A percentile compares a stretch with the other conserved stretches of the same genome.
Conservation (phyloP, 257 asterid genomes). For the Lycium ferocissimum region DNA sequence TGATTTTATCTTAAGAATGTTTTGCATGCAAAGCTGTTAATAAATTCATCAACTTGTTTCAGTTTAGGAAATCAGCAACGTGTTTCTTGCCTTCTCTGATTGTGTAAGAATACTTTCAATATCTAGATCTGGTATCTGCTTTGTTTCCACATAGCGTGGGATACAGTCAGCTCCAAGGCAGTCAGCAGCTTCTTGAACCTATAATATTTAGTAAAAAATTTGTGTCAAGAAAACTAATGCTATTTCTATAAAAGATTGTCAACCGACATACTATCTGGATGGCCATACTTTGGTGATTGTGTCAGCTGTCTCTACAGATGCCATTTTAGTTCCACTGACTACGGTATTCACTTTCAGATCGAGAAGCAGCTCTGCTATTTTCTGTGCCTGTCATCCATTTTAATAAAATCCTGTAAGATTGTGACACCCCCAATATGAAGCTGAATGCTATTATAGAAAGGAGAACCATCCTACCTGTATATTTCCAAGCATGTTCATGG, state of each 20-base stretch:
- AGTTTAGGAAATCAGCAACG: conserved; percentile 19
- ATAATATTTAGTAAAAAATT: conserved; percentile 29
- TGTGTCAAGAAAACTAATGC: background rate
- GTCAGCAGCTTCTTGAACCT: conserved; percentile 98
- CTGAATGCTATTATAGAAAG: background rate
- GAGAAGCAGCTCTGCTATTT: conserved; percentile 86
- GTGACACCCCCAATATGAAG: background rate
- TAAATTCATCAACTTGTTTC: conserved; percentile 10
- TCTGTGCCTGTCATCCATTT: conserved; percentile 73
- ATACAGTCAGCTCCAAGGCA: conserved; percentile 85
- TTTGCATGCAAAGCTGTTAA: background rate
- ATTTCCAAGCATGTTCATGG: conserved; percentile 80
- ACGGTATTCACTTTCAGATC: conserved; percentile 71
- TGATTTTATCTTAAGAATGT: conserved; percentile 1
- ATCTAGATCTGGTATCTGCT: conserved; percentile 62
- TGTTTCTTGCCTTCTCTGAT: conserved; percentile 58
- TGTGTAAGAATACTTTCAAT: conserved; percentile 61
- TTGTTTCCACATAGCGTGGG: conserved; percentile 72
- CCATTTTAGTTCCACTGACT: conserved; percentile 63
- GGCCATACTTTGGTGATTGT: conserved; percentile 71
- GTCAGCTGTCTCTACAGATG: conserved; percentile 82
- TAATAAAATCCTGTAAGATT: conserved; percentile 11
- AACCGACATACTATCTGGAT: background rate
- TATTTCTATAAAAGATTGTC: background rate
- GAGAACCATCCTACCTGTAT: conserved; percentile 61